Base-by-base conservation (phyloP, 2,329 filamentous ascomycete genomes). In the Zelopaecilomyces penicillatus region DNA sequence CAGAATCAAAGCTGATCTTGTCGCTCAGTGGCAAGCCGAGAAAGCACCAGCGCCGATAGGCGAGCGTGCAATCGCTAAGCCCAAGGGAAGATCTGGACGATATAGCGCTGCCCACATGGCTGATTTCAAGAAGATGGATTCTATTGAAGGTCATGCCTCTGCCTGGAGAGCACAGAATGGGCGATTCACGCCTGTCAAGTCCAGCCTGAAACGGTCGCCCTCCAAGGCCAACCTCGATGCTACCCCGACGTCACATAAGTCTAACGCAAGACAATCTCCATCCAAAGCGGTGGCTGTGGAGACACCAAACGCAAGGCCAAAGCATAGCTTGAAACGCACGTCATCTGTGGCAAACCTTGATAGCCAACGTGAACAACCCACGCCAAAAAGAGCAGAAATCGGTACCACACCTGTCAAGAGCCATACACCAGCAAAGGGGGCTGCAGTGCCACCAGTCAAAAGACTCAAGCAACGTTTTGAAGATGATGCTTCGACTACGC, bases 111-210 rank as follows among this genome's bases (percentile, higher is more conserved):
- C 79, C 33, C 91, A 97, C 62, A 85, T 87, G 78, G 81, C 83
- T 41, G 79, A 91, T 58, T 96, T 97, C 69, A 87, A 87, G 67
- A 97, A 95, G 72, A 96, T 97, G 91, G 89, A 95, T 61, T 96
- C 90, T 2, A 96, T 97, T 58, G 87, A 81, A 37, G 83, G 83
- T 50, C 90, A 96, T 61, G 75, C 88, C 6, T 95, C 90, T 8
- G 78, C 83, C 11, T 93, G 83, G 68, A 76, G 87, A 50, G 75
- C 75, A 26, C 72, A 77, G 48, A 65, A 72, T 4, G 72, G 64
- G 32, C 73, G 74, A 6, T 64, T 70, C 51, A 74, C 76, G n/a
- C 76, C 78, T 7, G 60, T 67, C 42, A 57, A 57, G 44, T 56
- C 63, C 29, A 51, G 53, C 26, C 52, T 66, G 38, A 71, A 67